These are phyloP conservation scores for Trifolium subterraneum DNA, from an alignment of 306 rosid species.

Conservation along the genomic window DNA sequence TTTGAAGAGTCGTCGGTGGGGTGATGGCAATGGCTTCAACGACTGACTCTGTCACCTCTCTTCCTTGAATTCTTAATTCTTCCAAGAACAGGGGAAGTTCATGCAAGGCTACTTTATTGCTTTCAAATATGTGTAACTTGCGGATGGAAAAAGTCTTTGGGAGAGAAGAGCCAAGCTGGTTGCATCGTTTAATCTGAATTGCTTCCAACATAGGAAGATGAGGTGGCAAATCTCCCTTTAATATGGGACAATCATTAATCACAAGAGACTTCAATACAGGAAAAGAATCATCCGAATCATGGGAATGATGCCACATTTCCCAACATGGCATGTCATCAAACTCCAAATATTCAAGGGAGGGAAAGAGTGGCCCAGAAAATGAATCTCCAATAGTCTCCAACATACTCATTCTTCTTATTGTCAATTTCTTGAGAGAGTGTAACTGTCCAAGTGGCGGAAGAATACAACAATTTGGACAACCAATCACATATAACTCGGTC, in stretches of 20 bases:
- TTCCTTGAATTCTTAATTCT: background rate
- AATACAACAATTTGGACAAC: background rate
- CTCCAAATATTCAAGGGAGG: background rate
- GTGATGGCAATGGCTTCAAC: background rate
- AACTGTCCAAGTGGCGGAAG: slow-evolving; percentile 9
- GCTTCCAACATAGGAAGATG: background rate
- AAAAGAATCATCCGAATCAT: background rate
- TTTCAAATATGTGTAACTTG: accelerated
- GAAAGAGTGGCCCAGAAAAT: background rate
- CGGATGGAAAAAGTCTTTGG: background rate
- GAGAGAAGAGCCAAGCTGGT: slow-evolving; percentile 3
- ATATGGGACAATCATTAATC: background rate
- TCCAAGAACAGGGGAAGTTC: background rate
- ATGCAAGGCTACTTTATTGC: background rate
- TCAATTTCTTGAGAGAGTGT: background rate
- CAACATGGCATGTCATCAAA: background rate
- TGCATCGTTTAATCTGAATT: background rate
- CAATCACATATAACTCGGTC: background rate
- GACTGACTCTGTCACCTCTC: background rate
- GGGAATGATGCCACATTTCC: background rate
- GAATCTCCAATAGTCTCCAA: background rate
- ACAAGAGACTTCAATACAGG: background rate
- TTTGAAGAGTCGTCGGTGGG: too few species aligned
- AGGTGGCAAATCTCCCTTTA: background rate
- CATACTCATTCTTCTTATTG: background rate